These are phyloP conservation scores for Fusarium chlamydosporum DNA, from an alignment of 2,329 filamentous ascomycete genomes.

Conservation along the genomic window DNA sequence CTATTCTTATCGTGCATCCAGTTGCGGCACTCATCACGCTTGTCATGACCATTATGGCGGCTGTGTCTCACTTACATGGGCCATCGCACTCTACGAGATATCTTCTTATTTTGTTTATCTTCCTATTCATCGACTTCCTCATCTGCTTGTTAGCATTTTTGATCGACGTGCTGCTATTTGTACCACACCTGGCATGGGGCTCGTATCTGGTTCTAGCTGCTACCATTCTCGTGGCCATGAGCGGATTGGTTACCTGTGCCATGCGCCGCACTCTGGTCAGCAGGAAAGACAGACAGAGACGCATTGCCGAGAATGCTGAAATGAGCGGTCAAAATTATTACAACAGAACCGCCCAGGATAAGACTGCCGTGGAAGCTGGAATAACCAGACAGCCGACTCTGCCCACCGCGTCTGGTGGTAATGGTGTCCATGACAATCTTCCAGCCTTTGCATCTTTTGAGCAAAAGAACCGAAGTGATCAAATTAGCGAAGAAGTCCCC, in stretches of 20 bases:
- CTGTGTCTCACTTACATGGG: constrained; percentile 86
- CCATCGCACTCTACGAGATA: constrained; percentile 92
- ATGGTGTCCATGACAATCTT: constrained; percentile 64
- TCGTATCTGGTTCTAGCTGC: constrained; percentile 93
- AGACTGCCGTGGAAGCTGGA: constrained; percentile 59
- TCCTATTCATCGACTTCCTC: constrained; percentile 87
- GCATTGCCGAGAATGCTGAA: constrained; percentile 93
- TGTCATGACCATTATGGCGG: constrained; percentile 84
- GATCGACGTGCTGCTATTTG: constrained; percentile 93
- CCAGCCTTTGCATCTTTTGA: constrained; percentile 76
- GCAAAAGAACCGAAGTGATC: constrained; percentile 72
- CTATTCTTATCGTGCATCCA: constrained; percentile 92
- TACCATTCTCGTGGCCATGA: constrained; percentile 85
- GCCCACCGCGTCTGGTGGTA: constrained; percentile 69
- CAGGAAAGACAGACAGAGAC: constrained; percentile 91
- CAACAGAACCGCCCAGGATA: constrained; percentile 73
- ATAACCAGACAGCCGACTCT: constrained; percentile 69
- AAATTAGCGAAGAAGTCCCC: constrained; percentile 77
- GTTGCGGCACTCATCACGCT: constrained; percentile 89
- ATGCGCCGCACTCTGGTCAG: constrained; percentile 94
- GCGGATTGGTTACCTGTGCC: constrained; percentile 88
- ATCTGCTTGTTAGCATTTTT: constrained; percentile 89
- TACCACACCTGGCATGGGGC: constrained; percentile 93
- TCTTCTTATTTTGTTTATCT: constrained; percentile 85
- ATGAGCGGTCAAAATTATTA: constrained; percentile 98